Percentiles rank a stretch among this genome's conserved stretches.
Conservation (phyloP, 176 grass and related monocot genomes). For the Phragmites australis region DNA sequence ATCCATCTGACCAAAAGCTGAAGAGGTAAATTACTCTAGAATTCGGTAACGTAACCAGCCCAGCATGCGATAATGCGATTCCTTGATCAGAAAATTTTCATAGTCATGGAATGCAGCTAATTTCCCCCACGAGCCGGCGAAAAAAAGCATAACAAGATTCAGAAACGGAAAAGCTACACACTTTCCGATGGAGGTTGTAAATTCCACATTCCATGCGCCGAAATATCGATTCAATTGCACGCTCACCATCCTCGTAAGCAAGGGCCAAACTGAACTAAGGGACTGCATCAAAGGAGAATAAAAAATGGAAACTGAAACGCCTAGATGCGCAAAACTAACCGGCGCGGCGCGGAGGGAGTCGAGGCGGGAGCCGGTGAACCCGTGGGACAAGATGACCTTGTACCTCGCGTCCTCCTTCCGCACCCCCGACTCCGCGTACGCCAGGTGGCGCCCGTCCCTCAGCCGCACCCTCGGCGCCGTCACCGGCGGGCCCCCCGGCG, state of each 20-base stretch:
- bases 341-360: constrained; percentile 49
- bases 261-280: too few relatives aligned
- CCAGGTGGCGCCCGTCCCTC: constrained; percentile 67
- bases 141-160: background rate
- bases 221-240: background rate
- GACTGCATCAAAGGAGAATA: too few relatives aligned
- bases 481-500: constrained; percentile 47
- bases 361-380: constrained; percentile 58
- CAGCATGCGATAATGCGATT: background rate
- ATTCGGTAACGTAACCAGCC: background rate
- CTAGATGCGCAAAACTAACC: constrained; percentile 30
- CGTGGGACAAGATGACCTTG: constrained; percentile 80
- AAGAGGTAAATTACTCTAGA: background rate
- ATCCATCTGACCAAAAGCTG: too few relatives aligned
- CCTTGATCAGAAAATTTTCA: background rate
- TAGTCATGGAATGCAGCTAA: background rate
- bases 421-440: constrained; percentile 72
- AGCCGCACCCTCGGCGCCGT: constrained; percentile 63
- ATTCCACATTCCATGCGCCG: background rate
- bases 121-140: background rate
- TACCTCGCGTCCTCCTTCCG: constrained; percentile 56
- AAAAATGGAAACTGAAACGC: background rate
- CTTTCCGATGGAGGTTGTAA: background rate
- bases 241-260: background rate
- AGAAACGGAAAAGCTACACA: background rate